Percentiles rank a stretch among this genome's conserved stretches.
phyloP scores from a whole-genome alignment of 805 yeast genomes.

The Lipomyces starkeyi region DNA sequence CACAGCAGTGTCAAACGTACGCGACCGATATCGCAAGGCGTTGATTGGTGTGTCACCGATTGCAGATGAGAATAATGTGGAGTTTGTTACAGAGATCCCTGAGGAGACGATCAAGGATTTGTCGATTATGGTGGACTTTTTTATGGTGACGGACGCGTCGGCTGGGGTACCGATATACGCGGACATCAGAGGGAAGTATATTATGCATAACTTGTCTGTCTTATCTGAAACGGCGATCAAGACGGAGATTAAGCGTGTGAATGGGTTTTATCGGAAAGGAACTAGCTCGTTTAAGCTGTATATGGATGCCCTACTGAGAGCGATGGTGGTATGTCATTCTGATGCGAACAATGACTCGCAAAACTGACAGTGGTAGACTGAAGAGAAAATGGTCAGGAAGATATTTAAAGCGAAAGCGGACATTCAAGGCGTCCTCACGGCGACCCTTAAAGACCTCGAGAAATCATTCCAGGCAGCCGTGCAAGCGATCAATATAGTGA shows the following conservation, averaged over 20 bases:
- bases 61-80: background rate
- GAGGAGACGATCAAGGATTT: slow-evolving; percentile 12
- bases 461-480: slow-evolving; percentile 37
- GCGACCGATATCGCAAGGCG: slow-evolving; percentile 26
- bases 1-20: slow-evolving; percentile 30
- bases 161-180: slow-evolving; percentile 24
- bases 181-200: slow-evolving; percentile 25
- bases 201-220: slow-evolving; percentile 13
- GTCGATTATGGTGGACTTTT: slow-evolving; percentile 33
- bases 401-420: slow-evolving; percentile 25
- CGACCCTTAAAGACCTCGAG: slow-evolving; percentile 38
- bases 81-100: slow-evolving; percentile 15
- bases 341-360: background rate
- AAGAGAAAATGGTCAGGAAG: slow-evolving; percentile 15
- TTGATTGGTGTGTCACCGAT: slow-evolving; percentile 13
- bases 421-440: slow-evolving; percentile 20
- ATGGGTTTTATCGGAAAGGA: slow-evolving; percentile 32
- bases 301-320: slow-evolving; percentile 11
- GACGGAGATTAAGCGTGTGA: slow-evolving; percentile 19
- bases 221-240: slow-evolving; percentile 18
- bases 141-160: slow-evolving; percentile 25
- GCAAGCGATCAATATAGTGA: slow-evolving; percentile 35
- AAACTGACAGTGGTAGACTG: slow-evolving; percentile 8
- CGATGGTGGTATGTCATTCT: slow-evolving; percentile 16
- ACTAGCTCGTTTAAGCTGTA: slow-evolving; percentile 23